Evolutionary conservation across 495 filamentous ascomycete species (phyloP).

Genomic region (Xylaria flabelliformis): DNA sequence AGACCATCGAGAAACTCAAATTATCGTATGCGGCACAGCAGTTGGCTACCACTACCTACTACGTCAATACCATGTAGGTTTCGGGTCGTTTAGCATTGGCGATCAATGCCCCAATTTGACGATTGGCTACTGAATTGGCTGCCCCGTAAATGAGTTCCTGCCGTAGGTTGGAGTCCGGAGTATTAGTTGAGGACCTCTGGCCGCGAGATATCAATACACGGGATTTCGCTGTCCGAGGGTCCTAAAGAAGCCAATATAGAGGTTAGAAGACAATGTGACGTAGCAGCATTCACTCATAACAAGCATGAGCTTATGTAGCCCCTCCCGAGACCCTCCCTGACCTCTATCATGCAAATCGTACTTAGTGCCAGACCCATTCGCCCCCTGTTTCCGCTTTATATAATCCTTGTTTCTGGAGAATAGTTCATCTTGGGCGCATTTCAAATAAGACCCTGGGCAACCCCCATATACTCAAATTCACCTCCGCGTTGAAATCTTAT

Average conservation of each 20-base stretch:
- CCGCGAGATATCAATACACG: background rate
- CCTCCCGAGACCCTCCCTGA: background rate
- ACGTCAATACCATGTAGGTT: background rate
- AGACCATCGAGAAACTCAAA: slow-evolving; percentile 1
- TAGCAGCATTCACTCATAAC: background rate
- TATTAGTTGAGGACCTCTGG: background rate
- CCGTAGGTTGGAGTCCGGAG: background rate
- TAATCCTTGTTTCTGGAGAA: background rate
- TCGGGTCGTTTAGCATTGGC: background rate
- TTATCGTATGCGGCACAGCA: slow-evolving; percentile 16
- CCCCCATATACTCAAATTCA: slow-evolving; percentile 1
- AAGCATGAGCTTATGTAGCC: slow-evolving; percentile 10
- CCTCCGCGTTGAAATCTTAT: background rate
- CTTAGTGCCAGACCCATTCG: background rate
- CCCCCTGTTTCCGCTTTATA: slow-evolving; percentile 3
- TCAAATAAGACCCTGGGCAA: slow-evolving; percentile 16
- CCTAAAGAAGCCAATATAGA: background rate
- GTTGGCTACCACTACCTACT: background rate
- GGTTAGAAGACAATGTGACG: background rate
- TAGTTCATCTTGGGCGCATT: slow-evolving; percentile 9
- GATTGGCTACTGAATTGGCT: background rate
- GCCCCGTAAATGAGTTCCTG: background rate
- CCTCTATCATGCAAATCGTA: background rate
- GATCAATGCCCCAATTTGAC: background rate
- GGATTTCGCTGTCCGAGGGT: slow-evolving; percentile 8